Evolutionary conservation across 257 asterid species (phyloP), one percentile per base, ranked within the genome.

Genomic region (Fraxinus cuspidata): DNA sequence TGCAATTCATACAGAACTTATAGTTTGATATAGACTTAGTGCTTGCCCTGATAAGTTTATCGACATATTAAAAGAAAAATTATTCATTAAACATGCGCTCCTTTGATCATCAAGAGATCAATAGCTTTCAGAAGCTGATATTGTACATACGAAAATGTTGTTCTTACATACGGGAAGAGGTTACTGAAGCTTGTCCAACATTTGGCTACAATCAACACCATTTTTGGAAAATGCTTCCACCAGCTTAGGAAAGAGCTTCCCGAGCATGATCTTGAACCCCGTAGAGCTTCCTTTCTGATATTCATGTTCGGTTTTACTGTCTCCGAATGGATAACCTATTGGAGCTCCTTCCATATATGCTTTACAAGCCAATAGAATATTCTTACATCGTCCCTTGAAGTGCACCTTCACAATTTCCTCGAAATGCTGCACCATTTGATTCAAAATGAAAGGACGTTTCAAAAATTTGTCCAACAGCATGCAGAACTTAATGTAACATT

Each of bases 211-310:
- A 65, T 87, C 84, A 16, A 92, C 76, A 51, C 92, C 96, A 86
- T 87, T 91, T 27, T 74, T 81, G 0, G 92, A 70, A 78, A 93
- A 93, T 68, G 96, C 96, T 83, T 88, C 94, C n/a, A 88, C 85
- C 19, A 93, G 97, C 75, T 72, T 83, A 37, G 98, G 87, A 71
- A 83, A 79, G 86, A 93, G 87, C 91, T 93, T 96, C 28, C 86
- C 72, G 27, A 96, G 93, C 93, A 91, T 88, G 77, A 96, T 89
- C 89, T 89, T 93, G 94, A 95, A 93, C 1, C 98, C 99, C 2
- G 84, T 87, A 2, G 97, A 93, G 90, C 92, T 87, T 86, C 92
- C 91, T 74, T 82, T 81, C 72, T 47, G 78, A 18, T 5, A 71
- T 81, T 82, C 88, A 66, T 83, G 83, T 49, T 86, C 86, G 75